These are phyloP conservation scores for Fusarium sp. DNA, from an alignment of 2,329 filamentous ascomycete genomes.

Conservation along the genomic window DNA sequence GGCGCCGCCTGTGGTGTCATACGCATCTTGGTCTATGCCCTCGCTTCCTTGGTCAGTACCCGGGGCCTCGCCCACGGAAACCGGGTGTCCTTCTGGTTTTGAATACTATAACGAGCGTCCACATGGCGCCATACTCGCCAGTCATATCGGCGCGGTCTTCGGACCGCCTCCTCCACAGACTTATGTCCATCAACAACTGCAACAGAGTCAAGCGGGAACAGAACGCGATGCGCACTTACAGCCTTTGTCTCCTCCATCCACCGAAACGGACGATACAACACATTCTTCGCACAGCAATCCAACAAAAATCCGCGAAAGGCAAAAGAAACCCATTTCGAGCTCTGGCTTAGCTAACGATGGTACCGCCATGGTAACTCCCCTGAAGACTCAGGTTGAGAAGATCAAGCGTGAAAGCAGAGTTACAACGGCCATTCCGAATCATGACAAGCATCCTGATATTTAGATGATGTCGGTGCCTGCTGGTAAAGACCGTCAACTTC, in stretches of 20 bases:
- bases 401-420: slow-evolving; percentile 13
- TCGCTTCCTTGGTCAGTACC: slow-evolving; percentile 3
- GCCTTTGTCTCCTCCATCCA: background rate
- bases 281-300: background rate
- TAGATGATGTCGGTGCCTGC: slow-evolving; percentile 32
- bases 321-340: background rate
- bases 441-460: slow-evolving; percentile 18
- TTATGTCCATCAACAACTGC: slow-evolving; percentile 6
- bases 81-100: background rate
- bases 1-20: slow-evolving; percentile 11
- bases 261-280: background rate
- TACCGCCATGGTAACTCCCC: background rate
- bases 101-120: background rate
- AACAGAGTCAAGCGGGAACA: background rate
- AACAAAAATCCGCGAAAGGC: background rate
- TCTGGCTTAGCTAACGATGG: background rate
- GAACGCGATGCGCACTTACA: background rate
- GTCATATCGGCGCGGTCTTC: background rate
- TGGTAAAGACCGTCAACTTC: slow-evolving; percentile 22
- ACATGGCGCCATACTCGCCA: background rate
- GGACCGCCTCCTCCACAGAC: background rate
- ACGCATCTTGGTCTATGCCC: slow-evolving; percentile 20
- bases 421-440: background rate
- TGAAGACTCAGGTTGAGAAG: slow-evolving; percentile 14
- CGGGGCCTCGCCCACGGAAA: background rate